Conservation (phyloP, 208 protist genomes). For the Leishmania major region DNA sequence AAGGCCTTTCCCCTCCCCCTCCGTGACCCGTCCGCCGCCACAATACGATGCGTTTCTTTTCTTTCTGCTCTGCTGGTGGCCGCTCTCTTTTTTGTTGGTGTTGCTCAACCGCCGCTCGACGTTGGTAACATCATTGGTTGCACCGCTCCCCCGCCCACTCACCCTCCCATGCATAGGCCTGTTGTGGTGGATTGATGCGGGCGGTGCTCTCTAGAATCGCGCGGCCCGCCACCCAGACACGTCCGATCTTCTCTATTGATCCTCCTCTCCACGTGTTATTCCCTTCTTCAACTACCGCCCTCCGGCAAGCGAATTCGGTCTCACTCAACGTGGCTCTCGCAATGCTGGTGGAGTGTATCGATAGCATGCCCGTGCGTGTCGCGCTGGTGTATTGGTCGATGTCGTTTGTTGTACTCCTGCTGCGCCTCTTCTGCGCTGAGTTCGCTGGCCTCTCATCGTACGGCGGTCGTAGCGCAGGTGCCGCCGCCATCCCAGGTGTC, state of each 20-base stretch:
- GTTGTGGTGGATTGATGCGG: neutral
- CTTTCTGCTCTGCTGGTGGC: neutral
- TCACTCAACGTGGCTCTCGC: neutral
- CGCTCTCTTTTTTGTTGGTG: neutral
- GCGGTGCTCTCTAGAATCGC: neutral
- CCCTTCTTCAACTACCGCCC: neutral
- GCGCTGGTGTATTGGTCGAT: constrained; percentile 56
- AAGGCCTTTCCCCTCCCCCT: neutral
- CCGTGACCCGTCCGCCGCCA: neutral
- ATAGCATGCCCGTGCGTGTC: constrained; percentile 4
- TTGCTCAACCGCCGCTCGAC: neutral
- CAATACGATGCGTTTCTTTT: neutral
- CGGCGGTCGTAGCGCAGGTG: constrained; percentile 33
- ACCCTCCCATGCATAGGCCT: neutral
- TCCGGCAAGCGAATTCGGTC: neutral
- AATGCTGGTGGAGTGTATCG: constrained; percentile 1
- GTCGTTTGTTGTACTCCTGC: constrained; percentile 40
- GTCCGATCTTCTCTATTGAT: neutral
- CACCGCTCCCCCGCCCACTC: neutral
- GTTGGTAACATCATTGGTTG: neutral
- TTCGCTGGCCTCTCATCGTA: constrained; percentile 53
- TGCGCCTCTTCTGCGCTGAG: constrained; percentile 33
- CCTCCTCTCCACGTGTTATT: neutral
- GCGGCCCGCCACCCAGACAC: neutral
- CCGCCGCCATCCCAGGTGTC: neutral